Percentiles rank a stretch among this genome's conserved stretches.
Evolutionary conservation across 441 rosid genomes (phyloP).

Genomic region (Corymbia calophylla): DNA sequence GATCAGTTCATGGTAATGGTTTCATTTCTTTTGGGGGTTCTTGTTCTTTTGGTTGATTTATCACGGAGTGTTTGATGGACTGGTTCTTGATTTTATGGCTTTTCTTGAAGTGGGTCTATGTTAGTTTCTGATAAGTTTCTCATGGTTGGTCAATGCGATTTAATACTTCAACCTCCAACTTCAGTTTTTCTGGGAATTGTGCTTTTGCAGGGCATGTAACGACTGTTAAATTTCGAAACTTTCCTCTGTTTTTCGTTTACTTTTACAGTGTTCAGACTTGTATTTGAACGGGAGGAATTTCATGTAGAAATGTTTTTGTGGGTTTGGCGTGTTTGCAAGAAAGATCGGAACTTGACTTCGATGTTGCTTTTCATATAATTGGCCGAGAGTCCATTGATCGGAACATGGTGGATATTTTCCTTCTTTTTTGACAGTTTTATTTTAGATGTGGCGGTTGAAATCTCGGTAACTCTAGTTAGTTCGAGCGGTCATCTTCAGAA

Average conservation of each 20-base stretch:
- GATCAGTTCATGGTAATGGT: slow-evolving; percentile 31
- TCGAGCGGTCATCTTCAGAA: not conserved
- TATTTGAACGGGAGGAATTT: not conserved
- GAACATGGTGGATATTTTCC: not conserved
- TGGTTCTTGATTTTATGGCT: not conserved
- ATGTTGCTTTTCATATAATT: not conserved
- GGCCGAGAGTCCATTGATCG: not conserved
- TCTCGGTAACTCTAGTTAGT: not conserved
- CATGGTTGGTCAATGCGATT: not conserved
- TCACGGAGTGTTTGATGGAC: not conserved
- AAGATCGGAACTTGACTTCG: not conserved
- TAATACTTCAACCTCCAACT: not conserved
- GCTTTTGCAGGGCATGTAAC: not conserved
- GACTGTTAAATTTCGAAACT: not conserved
- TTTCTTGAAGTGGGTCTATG: not conserved
- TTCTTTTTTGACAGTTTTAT: not conserved
- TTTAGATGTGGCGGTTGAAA: not conserved
- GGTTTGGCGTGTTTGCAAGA: not conserved
- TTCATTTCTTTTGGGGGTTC: not conserved
- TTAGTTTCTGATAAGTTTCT: not conserved
- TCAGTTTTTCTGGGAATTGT: not conserved
- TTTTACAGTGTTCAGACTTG: not conserved
- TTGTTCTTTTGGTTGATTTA: not conserved
- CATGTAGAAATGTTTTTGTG: not conserved
- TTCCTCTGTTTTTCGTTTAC: not conserved